Percentiles rank a stretch among this genome's conserved stretches.
These are phyloP conservation scores for Fusarium buxicola DNA, from an alignment of 2,329 filamentous ascomycete genomes.

Conservation along the genomic window DNA sequence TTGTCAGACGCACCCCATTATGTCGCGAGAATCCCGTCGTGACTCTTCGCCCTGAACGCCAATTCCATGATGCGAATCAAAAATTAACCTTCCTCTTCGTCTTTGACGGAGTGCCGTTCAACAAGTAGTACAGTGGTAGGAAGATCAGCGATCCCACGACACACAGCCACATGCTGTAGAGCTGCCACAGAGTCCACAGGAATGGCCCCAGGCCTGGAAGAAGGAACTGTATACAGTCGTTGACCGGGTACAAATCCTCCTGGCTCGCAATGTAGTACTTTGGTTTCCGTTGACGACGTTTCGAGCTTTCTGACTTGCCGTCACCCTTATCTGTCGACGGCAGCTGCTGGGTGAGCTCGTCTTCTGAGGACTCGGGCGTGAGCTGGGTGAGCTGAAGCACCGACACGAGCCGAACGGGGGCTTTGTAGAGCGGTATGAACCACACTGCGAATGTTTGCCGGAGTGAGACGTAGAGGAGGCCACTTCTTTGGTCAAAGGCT, in stretches of 20 bases:
- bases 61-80: background rate
- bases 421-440: constrained; percentile 79
- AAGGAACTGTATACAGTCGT: constrained; percentile 80
- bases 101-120: constrained; percentile 42
- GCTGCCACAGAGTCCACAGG: constrained; percentile 69
- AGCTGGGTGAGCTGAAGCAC: constrained; percentile 71
- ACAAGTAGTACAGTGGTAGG: constrained; percentile 50
- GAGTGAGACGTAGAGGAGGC: constrained; percentile 79
- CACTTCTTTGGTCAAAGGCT: constrained; percentile 75
- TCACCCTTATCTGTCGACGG: constrained; percentile 14
- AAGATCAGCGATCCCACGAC: constrained; percentile 65
- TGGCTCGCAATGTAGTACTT: constrained; percentile 79
- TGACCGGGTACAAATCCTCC: constrained; percentile 84
- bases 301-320: constrained; percentile 28
- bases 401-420: constrained; percentile 74
- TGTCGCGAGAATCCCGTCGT: background rate
- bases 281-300: constrained; percentile 34
- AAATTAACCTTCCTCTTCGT: constrained; percentile 29
- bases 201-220: constrained; percentile 67
- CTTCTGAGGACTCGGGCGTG: constrained; percentile 45
- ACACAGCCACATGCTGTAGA: constrained; percentile 73
- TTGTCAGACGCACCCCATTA: constrained; percentile 6
- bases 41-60: background rate
- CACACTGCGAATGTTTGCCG: constrained; percentile 82
- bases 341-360: constrained; percentile 1